Conservation (phyloP, 2,329 filamentous ascomycete genomes). For the Phoma herbarum region DNA sequence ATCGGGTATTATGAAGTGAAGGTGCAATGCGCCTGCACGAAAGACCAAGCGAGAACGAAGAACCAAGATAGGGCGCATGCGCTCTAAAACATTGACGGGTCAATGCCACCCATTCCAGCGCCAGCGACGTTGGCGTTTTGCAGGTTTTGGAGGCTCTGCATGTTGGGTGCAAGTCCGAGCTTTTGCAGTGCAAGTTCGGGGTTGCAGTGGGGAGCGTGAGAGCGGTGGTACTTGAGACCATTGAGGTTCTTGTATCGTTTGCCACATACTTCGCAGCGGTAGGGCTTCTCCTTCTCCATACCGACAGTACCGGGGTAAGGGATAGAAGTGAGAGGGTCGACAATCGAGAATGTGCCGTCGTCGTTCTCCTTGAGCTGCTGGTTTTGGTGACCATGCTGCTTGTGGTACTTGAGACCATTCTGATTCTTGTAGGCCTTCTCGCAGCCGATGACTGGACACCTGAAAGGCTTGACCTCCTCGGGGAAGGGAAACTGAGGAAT, state of each 20-base stretch:
- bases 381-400: conserved; percentile 90
- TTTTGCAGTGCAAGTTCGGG: conserved; percentile 73
- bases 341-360: conserved; percentile 97
- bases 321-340: conserved; percentile 92
- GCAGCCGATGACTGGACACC: conserved; percentile 96
- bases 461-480: conserved; percentile 97
- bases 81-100: conserved; percentile 59
- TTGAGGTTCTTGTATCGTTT: conserved; percentile 99
- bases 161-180: conserved; percentile 49
- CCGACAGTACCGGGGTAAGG: conserved; percentile 95
- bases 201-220: conserved; percentile 85
- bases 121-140: conserved; percentile 59
- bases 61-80: conserved; percentile 5
- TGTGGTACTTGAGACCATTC: conserved; percentile 94
- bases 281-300: conserved; percentile 99
- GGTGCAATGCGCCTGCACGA: conserved; percentile 21
- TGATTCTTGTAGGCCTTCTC: conserved; percentile 99
- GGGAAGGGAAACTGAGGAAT: conserved; percentile 56
- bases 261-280: conserved; percentile 94
- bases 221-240: conserved; percentile 86
- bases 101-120: conserved; percentile 65
- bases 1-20: conserved; percentile 38
- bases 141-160: conserved; percentile 54
- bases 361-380: conserved; percentile 96
- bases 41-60: conserved; percentile 10